A percentile compares a stretch with the other conserved stretches of the same genome.
phyloP scores from a whole-genome alignment of 768 basidiomycete species.

The Rhodotorula diobovata region DNA sequence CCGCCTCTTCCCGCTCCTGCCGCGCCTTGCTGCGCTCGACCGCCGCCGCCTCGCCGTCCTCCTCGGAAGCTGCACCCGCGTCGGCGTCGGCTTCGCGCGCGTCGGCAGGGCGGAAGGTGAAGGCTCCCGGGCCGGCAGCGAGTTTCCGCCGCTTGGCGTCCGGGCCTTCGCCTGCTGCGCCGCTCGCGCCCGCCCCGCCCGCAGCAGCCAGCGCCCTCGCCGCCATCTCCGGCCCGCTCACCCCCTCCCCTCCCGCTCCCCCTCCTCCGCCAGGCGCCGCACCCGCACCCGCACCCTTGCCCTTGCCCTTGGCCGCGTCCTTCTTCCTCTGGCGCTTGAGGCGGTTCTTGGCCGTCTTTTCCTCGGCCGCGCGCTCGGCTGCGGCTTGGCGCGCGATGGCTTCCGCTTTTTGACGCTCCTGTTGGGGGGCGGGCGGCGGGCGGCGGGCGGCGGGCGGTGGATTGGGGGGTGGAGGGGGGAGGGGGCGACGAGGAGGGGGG shows the following conservation, averaged over 20 bases:
- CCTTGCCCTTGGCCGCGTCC: conserved; percentile 52
- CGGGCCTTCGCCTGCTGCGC: background rate
- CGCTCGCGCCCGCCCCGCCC: background rate
- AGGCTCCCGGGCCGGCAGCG: background rate
- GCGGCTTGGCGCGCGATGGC: conserved; percentile 71
- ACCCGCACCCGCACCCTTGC: background rate
- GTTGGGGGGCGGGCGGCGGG: conserved; percentile 1
- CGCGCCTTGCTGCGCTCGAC: background rate
- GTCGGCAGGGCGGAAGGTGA: conserved; percentile 1
- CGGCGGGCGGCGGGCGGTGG: background rate
- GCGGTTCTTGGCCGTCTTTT: conserved; percentile 92
- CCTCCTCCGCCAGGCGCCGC: background rate
- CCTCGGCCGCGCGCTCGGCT: conserved; percentile 66
- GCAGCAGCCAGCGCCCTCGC: background rate
- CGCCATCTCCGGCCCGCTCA: background rate
- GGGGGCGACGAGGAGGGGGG: background rate
- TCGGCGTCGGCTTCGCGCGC: conserved; percentile 6
- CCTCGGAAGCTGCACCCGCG: background rate
- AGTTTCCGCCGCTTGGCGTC: background rate
- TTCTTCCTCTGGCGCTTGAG: conserved; percentile 93
- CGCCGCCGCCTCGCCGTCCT: background rate
- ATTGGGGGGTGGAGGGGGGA: no score
- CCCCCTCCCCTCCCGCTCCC: background rate
- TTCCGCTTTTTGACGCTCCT: conserved; percentile 69
- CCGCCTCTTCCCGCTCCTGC: background rate